Percentiles rank a stretch among this genome's conserved stretches.
Conservation (phyloP, 352 stramenopile species). For the Globisporangium heterothallicum region DNA sequence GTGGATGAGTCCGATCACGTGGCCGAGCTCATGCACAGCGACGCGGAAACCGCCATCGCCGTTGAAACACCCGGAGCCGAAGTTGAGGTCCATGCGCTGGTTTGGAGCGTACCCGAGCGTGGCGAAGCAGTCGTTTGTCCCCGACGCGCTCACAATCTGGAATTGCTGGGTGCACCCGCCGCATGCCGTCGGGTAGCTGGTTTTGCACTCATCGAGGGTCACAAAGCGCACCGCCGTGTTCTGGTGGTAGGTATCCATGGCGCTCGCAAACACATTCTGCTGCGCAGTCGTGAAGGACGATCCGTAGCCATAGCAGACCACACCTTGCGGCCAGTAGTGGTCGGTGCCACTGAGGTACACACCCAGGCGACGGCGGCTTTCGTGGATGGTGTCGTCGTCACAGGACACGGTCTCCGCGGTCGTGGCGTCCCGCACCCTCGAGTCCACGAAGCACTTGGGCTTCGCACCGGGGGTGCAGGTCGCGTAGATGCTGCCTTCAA, state of each 20-base stretch:
- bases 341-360: constrained; percentile 24
- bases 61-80: constrained; percentile 33
- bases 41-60: constrained; percentile 32
- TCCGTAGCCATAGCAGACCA: constrained; percentile 32
- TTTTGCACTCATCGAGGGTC: constrained; percentile 22
- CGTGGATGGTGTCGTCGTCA: constrained; percentile 29
- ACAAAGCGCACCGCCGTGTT: constrained; percentile 33
- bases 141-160: constrained; percentile 23
- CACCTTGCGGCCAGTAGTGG: constrained; percentile 34
- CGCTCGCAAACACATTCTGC: constrained; percentile 24
- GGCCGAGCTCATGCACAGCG: constrained; percentile 38
- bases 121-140: constrained; percentile 30
- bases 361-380: constrained; percentile 27
- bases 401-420: constrained; percentile 20
- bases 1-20: constrained; percentile 38
- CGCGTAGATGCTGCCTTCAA: constrained; percentile 39
- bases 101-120: constrained; percentile 35
- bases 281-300: constrained; percentile 24
- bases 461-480: constrained; percentile 19
- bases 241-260: constrained; percentile 32
- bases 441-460: constrained; percentile 28
- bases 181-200: constrained; percentile 26
- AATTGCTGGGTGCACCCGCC: constrained; percentile 33
- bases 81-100: constrained; percentile 39
- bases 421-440: constrained; percentile 25